These are phyloP conservation scores for Cryptococcus wingfieldii DNA, from an alignment of 1,284 basidiomycete species.

Conservation along the genomic window DNA sequence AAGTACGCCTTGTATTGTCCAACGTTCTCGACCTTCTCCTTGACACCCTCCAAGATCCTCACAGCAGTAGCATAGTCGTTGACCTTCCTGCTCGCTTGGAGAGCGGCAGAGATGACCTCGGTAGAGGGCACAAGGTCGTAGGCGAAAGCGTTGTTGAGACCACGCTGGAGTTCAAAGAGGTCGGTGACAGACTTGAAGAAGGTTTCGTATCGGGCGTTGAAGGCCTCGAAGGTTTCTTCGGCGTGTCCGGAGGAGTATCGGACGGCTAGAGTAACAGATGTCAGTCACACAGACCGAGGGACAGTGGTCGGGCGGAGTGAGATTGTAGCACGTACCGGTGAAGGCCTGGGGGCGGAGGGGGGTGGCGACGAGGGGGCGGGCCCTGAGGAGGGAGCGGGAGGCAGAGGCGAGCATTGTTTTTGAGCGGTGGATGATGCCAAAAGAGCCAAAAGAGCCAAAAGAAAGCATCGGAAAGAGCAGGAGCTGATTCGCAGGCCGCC, in stretches of 20 bases:
- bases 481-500: not conserved
- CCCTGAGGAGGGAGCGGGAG: constrained; percentile 35
- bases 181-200: constrained; percentile 93
- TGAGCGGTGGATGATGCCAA: not conserved
- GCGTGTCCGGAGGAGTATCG: constrained; percentile 43
- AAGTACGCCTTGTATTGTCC: constrained; percentile 86
- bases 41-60: constrained; percentile 85
- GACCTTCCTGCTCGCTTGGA: constrained; percentile 83
- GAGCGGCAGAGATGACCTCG: constrained; percentile 81
- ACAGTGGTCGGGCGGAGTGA: not conserved
- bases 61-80: constrained; percentile 97
- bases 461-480: constrained; percentile 4
- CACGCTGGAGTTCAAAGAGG: constrained; percentile 95
- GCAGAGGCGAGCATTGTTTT: constrained; percentile 19
- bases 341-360: constrained; percentile 31
- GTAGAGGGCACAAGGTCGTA: constrained; percentile 95
- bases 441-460: not conserved
- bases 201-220: constrained; percentile 85
- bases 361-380: constrained; percentile 27
- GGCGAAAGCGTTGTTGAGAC: constrained; percentile 98
- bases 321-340: constrained; percentile 27
- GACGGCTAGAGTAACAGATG: constrained; percentile 17
- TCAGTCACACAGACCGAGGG: not conserved
- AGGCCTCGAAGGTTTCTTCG: constrained; percentile 85
- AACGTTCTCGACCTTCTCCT: constrained; percentile 94